These are phyloP conservation scores for Xylaria multiplex DNA, from an alignment of 2,329 filamentous ascomycete genomes.

Conservation along the genomic window DNA sequence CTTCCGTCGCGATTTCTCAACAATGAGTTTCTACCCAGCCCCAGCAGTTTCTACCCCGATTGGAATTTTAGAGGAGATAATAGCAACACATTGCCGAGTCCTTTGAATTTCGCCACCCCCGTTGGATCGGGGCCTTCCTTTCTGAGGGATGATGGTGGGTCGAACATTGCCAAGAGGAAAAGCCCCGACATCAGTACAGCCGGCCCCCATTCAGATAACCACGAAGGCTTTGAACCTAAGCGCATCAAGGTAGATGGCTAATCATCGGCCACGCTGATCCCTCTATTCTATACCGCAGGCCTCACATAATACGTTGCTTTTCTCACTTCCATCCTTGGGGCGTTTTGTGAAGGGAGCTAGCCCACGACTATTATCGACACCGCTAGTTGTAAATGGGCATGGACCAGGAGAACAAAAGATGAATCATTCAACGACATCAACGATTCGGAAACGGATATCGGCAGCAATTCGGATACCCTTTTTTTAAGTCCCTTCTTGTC, in stretches of 20 bases:
- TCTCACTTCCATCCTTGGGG: conserved; percentile 27
- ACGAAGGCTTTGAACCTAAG: conserved; percentile 62
- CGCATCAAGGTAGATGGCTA: conserved; percentile 62
- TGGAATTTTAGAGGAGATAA: conserved; percentile 81
- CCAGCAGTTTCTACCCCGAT: conserved; percentile 90
- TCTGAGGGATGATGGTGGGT: conserved; percentile 63
- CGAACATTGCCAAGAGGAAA: conserved; percentile 61
- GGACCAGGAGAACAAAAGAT: conserved; percentile 25
- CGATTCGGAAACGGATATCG: conserved; percentile 24
- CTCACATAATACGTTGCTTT: conserved; percentile 19
- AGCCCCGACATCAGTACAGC: conserved; percentile 61
- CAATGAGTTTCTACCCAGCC: conserved; percentile 87
- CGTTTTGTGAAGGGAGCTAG: conserved; percentile 3
- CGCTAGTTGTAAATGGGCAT: conserved; percentile 40
- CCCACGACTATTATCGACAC: conserved; percentile 18
- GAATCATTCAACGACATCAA: conserved; percentile 27
- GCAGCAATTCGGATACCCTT: conserved; percentile 37
- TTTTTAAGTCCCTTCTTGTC: conserved; percentile 35
- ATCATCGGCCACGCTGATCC: conserved; percentile 16
- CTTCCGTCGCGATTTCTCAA: conserved; percentile 91
- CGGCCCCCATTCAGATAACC: conserved; percentile 54
- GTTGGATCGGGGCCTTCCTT: conserved; percentile 71
- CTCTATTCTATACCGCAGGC: neutral
- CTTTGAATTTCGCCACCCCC: conserved; percentile 91
- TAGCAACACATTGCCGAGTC: conserved; percentile 89